phyloP scores from a whole-genome alignment of 805 yeast genomes.

The Metschnikowia arizonensis region DNA sequence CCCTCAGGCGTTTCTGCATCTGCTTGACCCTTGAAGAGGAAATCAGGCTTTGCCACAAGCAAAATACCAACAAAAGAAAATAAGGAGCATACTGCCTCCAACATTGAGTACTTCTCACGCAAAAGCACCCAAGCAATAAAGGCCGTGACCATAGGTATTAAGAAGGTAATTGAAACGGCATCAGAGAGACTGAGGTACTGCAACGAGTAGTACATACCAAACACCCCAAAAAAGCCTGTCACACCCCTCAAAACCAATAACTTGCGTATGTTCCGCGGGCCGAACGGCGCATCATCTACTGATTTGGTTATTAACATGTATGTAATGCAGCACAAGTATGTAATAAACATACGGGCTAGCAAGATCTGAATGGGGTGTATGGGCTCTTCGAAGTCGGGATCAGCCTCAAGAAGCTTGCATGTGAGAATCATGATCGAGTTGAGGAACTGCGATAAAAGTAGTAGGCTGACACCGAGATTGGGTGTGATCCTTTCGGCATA shows the following conservation, averaged over 20 bases:
- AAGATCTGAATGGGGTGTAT: conserved; percentile 77
- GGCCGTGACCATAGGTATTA: conserved; percentile 74
- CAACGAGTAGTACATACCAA: conserved; percentile 71
- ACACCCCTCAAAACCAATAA: conserved; percentile 60
- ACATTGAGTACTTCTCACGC: conserved; percentile 58
- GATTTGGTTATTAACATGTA: conserved; percentile 50
- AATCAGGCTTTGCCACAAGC: conserved; percentile 76
- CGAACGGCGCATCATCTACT: conserved; percentile 63
- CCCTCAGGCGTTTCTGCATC: conserved; percentile 28
- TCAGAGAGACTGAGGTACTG: conserved; percentile 74
- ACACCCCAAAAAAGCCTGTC: conserved; percentile 72
- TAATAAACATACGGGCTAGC: conserved; percentile 71
- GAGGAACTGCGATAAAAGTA: conserved; percentile 63
- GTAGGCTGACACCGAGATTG: conserved; percentile 49
- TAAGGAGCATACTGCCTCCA: conserved; percentile 67
- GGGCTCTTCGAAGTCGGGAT: conserved; percentile 52
- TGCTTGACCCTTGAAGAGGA: conserved; percentile 51
- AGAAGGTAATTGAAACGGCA: conserved; percentile 73
- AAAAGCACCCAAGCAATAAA: conserved; percentile 65
- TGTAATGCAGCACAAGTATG: conserved; percentile 52
- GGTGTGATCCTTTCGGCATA: conserved; percentile 11
- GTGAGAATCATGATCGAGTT: conserved; percentile 73
- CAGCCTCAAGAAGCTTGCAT: conserved; percentile 70
- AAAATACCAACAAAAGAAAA: conserved; percentile 72
- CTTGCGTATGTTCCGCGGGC: conserved; percentile 55